Evolutionary conservation across 2,329 filamentous ascomycete species (phyloP).

Genomic region (Arthrobotrys conoides): DNA sequence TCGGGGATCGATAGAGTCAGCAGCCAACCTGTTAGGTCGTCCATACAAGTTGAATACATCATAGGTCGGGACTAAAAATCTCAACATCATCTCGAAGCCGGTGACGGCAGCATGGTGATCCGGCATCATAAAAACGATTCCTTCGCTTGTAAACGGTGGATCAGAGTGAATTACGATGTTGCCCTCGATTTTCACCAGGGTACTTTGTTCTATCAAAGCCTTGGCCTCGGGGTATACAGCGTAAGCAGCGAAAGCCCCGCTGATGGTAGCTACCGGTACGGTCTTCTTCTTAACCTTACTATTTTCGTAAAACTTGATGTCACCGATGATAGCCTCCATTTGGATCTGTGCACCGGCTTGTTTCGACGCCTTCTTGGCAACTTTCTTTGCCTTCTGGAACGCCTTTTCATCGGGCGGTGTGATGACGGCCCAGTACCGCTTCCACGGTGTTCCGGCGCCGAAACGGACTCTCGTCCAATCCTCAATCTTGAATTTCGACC

Average conservation of each 20-base stretch:
- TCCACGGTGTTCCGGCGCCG: constrained; percentile 95
- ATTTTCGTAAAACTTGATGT: constrained; percentile 91
- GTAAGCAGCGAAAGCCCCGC: constrained; percentile 90
- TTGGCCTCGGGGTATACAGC: constrained; percentile 97
- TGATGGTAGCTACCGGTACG: constrained; percentile 89
- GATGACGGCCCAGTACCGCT: constrained; percentile 96
- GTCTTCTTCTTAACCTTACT: constrained; percentile 93
- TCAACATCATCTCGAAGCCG: constrained; percentile 94
- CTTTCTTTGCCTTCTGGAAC: constrained; percentile 84
- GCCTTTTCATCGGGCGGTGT: constrained; percentile 95
- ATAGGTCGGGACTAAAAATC: constrained; percentile 92
- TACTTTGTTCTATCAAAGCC: constrained; percentile 92
- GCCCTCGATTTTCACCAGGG: constrained; percentile 92
- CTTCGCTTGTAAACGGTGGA: constrained; percentile 83
- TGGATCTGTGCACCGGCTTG: constrained; percentile 84
- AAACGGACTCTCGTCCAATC: constrained; percentile 97
- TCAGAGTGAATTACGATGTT: constrained; percentile 87
- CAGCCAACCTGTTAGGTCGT: constrained; percentile 85
- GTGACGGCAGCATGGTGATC: constrained; percentile 91
- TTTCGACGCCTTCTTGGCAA: constrained; percentile 79
- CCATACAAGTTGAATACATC: constrained; percentile 94
- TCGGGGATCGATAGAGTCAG: constrained; percentile 86
- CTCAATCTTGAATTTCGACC: constrained; percentile 81
- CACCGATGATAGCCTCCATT: constrained; percentile 80
- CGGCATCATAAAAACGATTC: constrained; percentile 98